Percentiles rank a stretch among this genome's conserved stretches.
Evolutionary conservation across 768 basidiomycete genomes (phyloP).

Genomic region (Agaricus sinodeliciosus): DNA sequence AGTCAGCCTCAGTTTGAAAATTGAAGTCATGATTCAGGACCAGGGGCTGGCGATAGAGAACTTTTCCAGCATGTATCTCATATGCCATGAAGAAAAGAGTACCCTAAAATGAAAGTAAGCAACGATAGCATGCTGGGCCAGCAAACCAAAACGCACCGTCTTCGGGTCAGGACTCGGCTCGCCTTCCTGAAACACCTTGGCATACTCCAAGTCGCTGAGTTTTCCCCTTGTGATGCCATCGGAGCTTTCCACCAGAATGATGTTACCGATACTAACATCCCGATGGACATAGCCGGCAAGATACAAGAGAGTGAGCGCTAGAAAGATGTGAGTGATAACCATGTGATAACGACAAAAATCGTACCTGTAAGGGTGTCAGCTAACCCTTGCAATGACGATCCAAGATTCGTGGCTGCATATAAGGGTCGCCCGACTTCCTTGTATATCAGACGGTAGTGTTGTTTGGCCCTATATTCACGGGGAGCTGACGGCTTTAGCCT

Average conservation of each 20-base stretch:
- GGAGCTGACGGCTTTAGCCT: background rate
- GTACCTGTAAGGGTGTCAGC: background rate
- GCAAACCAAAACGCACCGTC: background rate
- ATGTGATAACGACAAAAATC: background rate
- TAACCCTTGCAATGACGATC: background rate
- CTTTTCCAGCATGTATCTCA: too few species aligned
- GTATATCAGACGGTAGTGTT: background rate
- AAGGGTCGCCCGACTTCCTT: background rate
- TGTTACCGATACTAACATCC: constrained; percentile 2
- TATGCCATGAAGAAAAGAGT: too few species aligned
- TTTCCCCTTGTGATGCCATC: background rate
- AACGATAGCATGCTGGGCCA: too few species aligned
- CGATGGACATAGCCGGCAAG: constrained; percentile 7
- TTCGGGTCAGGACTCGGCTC: background rate
- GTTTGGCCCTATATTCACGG: background rate
- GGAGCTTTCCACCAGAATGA: background rate
- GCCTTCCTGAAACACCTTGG: background rate
- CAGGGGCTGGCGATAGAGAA: too few species aligned
- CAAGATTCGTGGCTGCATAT: constrained; percentile 24
- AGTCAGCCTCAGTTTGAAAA: too few species aligned
- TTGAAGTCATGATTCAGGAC: too few species aligned
- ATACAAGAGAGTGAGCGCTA: constrained; percentile 2
- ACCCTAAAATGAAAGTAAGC: too few species aligned
- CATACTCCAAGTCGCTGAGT: constrained; percentile 6
- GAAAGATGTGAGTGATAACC: background rate